Evolutionary conservation across 805 yeast species (phyloP), one percentile per base, ranked within the genome.

Genomic region (Yarrowia sp.): DNA sequence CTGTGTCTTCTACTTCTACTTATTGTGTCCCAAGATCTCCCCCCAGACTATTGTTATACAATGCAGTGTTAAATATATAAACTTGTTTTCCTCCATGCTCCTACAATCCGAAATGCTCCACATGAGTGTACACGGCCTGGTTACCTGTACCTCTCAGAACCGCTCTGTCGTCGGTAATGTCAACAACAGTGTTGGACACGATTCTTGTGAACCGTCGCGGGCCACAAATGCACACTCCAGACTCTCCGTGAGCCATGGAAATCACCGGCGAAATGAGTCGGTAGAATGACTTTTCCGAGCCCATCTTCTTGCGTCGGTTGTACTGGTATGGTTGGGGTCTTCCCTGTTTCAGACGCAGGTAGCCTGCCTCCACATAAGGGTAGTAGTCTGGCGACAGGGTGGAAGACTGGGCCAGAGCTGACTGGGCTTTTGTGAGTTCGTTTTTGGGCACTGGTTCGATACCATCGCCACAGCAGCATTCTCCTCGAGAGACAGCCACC

Each of bases 171-270:
- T 61, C 64, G 9, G 64, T 46, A 19, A 61, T 46, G 21, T 44
- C 64, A 3, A 61, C 64, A 2, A 48, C 35, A 3, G 54, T 44
- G 28, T 48, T 44, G 7, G 46, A 46, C 11, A 61, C 64, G 12
- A 48, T 28, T 46, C 56, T 16, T 6, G 54, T 61, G 30, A 61
- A 61, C 36, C 36, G 44, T 48, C 64, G n/a, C 8, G 64, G 64
- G 8, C 64, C 64, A 35, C 64, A 61, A n/a, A 61, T 30, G 44
- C 56, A 61, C 36, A 61, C 46, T n/a, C 64, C 56, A 9, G 64
- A 32, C 30, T 61, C 64, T 5, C 64, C 64, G 16, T 48, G 64
- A 17, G 56, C 56, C 56, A 46, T 24, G 16, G 35, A 32, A 17
- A 61, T 24, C 16, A 36, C 56, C 19, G 64, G 64, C 19, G 36